Conservation (phyloP, 148 eudicot species). For the Heliosperma pusillum region DNA sequence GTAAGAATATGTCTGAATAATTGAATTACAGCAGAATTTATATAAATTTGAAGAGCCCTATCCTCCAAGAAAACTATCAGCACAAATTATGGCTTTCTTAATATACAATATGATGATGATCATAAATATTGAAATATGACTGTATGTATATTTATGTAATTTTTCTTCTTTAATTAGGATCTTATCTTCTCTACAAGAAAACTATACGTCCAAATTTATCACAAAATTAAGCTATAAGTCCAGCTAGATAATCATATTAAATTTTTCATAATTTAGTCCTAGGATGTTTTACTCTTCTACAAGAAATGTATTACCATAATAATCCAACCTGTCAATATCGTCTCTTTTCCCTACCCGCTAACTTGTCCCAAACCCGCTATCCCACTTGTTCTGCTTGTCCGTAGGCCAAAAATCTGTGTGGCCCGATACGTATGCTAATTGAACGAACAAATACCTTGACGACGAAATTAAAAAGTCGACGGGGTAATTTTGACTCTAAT, state of each 20-base stretch:
- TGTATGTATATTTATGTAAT: conserved; percentile 7
- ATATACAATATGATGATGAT: no score
- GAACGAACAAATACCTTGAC: no score
- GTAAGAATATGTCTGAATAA: conserved; percentile 10
- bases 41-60: conserved; percentile 15
- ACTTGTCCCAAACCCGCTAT: no score
- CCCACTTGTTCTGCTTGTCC: no score
- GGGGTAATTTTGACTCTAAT: no score
- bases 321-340: neutral
- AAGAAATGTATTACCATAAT: neutral
- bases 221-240: neutral
- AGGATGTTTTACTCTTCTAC: neutral
- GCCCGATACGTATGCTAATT: no score
- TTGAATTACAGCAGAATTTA: conserved; percentile 7
- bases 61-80: conserved; percentile 26
- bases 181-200: conserved; percentile 25
- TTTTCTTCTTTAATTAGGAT: neutral
- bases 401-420: no score
- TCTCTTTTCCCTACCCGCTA: neutral
- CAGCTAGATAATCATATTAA: conserved; percentile 15
- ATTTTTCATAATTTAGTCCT: conserved; percentile 12
- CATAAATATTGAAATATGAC: conserved; percentile 4
- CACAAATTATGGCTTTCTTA: conserved; percentile 6
- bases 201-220: conserved; percentile 17
- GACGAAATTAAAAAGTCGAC: no score